Conservation (phyloP, 257 asterid genomes). For the Asclepias syriaca region DNA sequence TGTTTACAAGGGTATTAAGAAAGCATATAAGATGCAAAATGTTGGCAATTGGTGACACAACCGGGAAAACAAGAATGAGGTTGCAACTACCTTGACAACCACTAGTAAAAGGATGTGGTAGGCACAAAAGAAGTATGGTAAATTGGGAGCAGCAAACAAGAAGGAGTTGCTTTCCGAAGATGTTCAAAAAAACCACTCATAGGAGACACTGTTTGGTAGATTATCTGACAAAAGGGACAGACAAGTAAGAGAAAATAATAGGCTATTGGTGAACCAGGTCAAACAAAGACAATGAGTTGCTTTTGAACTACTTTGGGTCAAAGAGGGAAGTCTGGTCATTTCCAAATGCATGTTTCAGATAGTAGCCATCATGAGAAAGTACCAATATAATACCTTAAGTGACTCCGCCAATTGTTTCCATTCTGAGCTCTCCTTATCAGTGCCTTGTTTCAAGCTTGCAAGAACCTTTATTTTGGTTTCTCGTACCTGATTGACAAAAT, state of each 20-base stretch:
- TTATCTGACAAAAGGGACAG: neutral
- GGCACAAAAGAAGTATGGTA: neutral
- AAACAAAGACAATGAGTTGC: neutral
- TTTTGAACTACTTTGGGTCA: neutral
- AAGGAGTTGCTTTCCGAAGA: neutral
- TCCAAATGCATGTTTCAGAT: neutral
- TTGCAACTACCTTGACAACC: neutral
- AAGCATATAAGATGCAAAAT: neutral
- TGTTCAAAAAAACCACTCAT: neutral
- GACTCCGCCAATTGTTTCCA: constrained; percentile 70
- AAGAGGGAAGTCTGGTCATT: neutral
- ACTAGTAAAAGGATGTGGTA: neutral
- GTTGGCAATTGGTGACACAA: neutral
- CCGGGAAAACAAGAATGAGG: neutral
- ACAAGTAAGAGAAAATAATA: neutral
- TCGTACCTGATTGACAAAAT: constrained; percentile 62
- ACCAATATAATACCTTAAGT: constrained; percentile 55
- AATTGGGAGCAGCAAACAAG: neutral
- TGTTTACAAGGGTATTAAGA: neutral
- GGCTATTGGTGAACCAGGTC: neutral
- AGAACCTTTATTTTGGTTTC: constrained; percentile 87
- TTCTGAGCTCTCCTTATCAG: constrained; percentile 66
- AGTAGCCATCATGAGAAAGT: neutral
- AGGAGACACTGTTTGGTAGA: neutral
- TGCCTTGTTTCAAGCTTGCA: constrained; percentile 58